Evolutionary conservation across 2,329 filamentous ascomycete genomes (phyloP), one percentile per base, ranked within the genome.

Genomic region (Botrytis hyacinthi): DNA sequence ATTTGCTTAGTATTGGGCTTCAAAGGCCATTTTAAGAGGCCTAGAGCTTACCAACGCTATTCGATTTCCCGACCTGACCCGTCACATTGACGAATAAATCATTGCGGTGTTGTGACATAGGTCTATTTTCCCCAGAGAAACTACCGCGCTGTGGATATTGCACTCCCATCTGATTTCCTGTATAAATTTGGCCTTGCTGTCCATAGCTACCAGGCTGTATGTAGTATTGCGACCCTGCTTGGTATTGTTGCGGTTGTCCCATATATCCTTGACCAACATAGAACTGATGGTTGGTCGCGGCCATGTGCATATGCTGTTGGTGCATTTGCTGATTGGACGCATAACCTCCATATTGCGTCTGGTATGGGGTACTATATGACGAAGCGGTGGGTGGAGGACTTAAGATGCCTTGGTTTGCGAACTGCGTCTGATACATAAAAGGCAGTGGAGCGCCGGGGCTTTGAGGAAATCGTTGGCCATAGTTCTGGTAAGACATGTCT

Each of bases 11-110:
- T 63, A 63, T 73, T 60, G 57, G 75, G 29, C 20, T 26, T 54
- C 40, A 54, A 10, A 59, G 22, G 35, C n/a, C 37, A 16, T 16
- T n/a, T 9, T 14, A 48, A 57, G 29, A 42, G 12, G 20, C 51
- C 14, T 44, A 16, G 35, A 65, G 61, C 80, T 75, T 78, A 84
- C 82, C 78, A 72, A 76, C 73, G 42, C 75, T 74, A 59, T 75
- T 66, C 67, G 76, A 76, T 37, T 71, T 76, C 37, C 73, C 60
- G 57, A 37, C 68, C 51, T 71, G 60, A 51, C 70, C 71, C 9
- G 73, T 68, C 60, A 68, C 32, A 44, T 67, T 69, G 18, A 69
- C 59, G 72, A 74, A 75, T 26, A 78, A 74, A 40, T 63, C 72
- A 65, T 67, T 73, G 14, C 73, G 75, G n/a, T 75, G 73, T 59